Evolutionary conservation across 1,284 basidiomycete species (phyloP).

Genomic region (Moesziomyces antarcticus): DNA sequence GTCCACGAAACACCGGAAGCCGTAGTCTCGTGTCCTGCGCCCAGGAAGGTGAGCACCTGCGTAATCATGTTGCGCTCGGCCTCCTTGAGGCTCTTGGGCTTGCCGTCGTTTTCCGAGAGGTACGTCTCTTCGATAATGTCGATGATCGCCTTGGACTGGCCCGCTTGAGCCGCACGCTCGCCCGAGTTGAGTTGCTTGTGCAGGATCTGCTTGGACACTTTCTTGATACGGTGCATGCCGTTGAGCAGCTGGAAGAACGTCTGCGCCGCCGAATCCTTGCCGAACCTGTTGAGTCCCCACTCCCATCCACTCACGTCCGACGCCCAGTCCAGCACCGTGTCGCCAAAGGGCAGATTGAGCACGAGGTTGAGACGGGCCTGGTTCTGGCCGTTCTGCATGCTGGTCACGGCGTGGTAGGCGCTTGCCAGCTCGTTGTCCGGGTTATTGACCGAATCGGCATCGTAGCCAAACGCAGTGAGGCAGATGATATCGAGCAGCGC

Average conservation of each 20-base stretch:
- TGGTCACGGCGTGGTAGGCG: constrained; percentile 57
- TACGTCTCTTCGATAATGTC: constrained; percentile 46
- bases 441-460: constrained; percentile 56
- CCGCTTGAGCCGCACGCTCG: constrained; percentile 12
- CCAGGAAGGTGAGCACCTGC: constrained; percentile 58
- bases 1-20: constrained; percentile 79
- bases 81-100: constrained; percentile 46
- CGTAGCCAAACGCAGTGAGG: constrained; percentile 54
- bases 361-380: constrained; percentile 54
- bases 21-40: constrained; percentile 70
- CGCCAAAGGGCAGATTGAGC: constrained; percentile 54
- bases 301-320: constrained; percentile 25
- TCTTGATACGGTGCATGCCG: constrained; percentile 54
- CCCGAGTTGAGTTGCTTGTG: constrained; percentile 53
- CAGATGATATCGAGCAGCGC: constrained; percentile 66
- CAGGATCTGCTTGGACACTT: constrained; percentile 48
- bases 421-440: constrained; percentile 51
- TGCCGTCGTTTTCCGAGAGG: constrained; percentile 44
- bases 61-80: constrained; percentile 52
- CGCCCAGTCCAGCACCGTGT: constrained; percentile 23
- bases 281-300: constrained; percentile 7
- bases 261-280: background rate
- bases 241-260: constrained; percentile 28
- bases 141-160: constrained; percentile 41
- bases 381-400: constrained; percentile 56